Conservation (phyloP, 306 rosid genomes). For the Corylus heterophylla region DNA sequence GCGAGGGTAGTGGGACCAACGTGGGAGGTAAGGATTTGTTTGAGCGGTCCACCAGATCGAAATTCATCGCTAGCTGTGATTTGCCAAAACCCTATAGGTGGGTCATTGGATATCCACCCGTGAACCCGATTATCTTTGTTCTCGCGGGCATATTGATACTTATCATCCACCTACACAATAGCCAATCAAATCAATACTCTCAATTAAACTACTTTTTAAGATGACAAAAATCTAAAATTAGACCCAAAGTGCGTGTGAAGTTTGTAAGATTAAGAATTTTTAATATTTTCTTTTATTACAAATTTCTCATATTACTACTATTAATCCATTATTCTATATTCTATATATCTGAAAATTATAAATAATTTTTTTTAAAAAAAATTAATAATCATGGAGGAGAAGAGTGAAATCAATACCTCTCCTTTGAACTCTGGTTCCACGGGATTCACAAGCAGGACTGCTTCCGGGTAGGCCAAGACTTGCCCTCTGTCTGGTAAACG, state of each 20-base stretch:
- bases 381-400: too few species aligned
- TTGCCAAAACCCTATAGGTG: conserved; percentile 68
- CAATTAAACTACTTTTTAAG: not conserved
- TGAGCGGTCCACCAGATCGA: conserved; percentile 85
- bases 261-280: too few species aligned
- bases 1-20: conserved; percentile 88
- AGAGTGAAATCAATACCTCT: conserved; percentile 42
- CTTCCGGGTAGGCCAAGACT: conserved; percentile 62
- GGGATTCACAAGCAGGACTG: conserved; percentile 69
- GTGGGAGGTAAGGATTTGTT: conserved; percentile 79
- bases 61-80: conserved; percentile 74
- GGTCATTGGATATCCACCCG: conserved; percentile 78
- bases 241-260: too few species aligned
- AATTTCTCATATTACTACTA: too few species aligned
- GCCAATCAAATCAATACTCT: not conserved
- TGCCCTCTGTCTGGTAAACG: conserved; percentile 51
- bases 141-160: conserved; percentile 83
- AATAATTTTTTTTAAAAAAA: too few species aligned
- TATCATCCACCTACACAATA: conserved; percentile 73
- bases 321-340: too few species aligned
- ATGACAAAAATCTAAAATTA: too few species aligned
- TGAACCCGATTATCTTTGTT: conserved; percentile 79
- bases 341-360: too few species aligned
- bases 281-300: too few species aligned
- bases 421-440: conserved; percentile 67